A percentile compares a stretch with the other conserved stretches of the same genome.
These are phyloP conservation scores for Biscutella auriculata DNA, from an alignment of 441 rosid genomes.

Conservation along the genomic window DNA sequence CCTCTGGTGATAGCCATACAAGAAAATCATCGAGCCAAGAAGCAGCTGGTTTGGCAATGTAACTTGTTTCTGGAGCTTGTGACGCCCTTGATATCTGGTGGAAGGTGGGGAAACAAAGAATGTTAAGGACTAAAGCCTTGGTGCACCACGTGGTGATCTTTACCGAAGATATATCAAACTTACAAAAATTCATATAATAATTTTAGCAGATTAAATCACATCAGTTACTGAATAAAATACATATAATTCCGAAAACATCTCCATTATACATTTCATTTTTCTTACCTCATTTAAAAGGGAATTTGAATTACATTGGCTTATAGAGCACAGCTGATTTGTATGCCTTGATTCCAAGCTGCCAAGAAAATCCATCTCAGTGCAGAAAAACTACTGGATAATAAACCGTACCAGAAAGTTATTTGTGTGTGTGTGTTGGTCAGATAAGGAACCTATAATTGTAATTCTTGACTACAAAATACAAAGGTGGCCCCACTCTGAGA, in stretches of 20 bases:
- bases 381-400: conserved; percentile 6
- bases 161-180: conserved; percentile 12
- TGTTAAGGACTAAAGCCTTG: conserved; percentile 5
- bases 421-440: neutral
- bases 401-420: neutral
- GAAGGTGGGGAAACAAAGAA: conserved; percentile 9
- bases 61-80: conserved; percentile 40
- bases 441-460: conserved; percentile 46
- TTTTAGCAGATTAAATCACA: conserved; percentile 1
- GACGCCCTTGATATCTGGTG: conserved; percentile 57
- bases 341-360: conserved; percentile 41
- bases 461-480: conserved; percentile 55
- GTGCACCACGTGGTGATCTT: conserved; percentile 11
- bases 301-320: conserved; percentile 51
- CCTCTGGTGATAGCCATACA: conserved; percentile 63
- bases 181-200: conserved; percentile 7
- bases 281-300: conserved; percentile 59
- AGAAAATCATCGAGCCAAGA: conserved; percentile 69
- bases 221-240: neutral
- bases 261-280: neutral
- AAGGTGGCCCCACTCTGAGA: conserved; percentile 56
- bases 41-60: conserved; percentile 67
- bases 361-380: conserved; percentile 19
- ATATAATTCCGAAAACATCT: neutral
- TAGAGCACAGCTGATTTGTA: conserved; percentile 53